Evolutionary conservation across 495 filamentous ascomycete genomes (phyloP).

Genomic region (Lindgomyces ingoldianus): DNA sequence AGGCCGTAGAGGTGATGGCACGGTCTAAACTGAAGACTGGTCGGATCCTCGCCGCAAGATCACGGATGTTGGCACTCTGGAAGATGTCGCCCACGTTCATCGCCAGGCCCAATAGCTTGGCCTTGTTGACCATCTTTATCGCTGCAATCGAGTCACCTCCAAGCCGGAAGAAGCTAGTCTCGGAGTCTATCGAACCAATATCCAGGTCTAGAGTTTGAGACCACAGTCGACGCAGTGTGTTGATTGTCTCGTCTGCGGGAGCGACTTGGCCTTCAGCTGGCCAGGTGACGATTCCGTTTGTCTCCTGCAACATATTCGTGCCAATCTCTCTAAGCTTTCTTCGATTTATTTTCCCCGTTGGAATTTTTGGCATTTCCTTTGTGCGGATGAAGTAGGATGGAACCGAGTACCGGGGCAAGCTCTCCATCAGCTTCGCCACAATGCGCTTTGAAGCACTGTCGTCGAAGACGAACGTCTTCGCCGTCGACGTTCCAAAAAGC

Average conservation of each 20-base stretch:
- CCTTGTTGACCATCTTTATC: conserved; percentile 17
- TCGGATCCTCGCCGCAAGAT: not conserved
- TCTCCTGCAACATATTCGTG: not conserved
- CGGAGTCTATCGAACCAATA: not conserved
- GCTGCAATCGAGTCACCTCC: conserved; percentile 21
- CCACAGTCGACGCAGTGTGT: not conserved
- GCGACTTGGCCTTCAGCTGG: not conserved
- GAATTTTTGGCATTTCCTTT: not conserved
- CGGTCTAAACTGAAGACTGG: not conserved
- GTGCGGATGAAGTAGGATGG: not conserved
- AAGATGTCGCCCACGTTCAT: not conserved
- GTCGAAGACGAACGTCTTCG: not conserved
- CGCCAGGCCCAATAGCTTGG: not conserved
- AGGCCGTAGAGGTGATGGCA: not conserved
- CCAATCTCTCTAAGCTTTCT: not conserved
- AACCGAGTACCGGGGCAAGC: not conserved
- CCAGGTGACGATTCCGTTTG: conserved; percentile 7
- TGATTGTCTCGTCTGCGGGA: not conserved
- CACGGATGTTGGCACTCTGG: not conserved
- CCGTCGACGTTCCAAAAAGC: not conserved
- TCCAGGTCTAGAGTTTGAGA: not conserved
- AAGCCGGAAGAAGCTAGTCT: conserved; percentile 14
- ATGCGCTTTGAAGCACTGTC: not conserved
- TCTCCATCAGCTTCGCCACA: not conserved
- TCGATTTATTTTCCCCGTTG: not conserved